A percentile compares a stretch with the other conserved stretches of the same genome.
Conservation (phyloP, 2,329 filamentous ascomycete species). For the Fusarium globosum region DNA sequence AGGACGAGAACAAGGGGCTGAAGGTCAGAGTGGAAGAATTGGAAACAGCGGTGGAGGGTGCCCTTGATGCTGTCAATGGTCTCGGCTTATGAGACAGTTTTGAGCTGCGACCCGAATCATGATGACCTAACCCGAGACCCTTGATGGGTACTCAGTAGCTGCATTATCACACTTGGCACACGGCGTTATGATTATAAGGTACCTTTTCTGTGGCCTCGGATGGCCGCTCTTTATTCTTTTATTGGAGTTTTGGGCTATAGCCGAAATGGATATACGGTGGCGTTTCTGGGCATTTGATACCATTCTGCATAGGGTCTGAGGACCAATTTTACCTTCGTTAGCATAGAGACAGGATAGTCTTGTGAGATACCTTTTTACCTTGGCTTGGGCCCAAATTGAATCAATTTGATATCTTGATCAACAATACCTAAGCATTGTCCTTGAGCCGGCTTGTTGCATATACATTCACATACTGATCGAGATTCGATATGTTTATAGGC, state of each 20-base stretch:
- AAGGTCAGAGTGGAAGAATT: constrained; percentile 69
- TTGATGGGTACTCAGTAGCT: constrained; percentile 12
- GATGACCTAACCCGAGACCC: constrained; percentile 19
- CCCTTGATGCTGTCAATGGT: constrained; percentile 69
- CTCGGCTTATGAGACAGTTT: constrained; percentile 53
- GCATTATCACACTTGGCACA: constrained; percentile 19
- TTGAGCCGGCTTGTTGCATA: neutral
- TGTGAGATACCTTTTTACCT: constrained; percentile 17
- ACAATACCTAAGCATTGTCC: neutral
- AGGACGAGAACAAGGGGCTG: constrained; percentile 70
- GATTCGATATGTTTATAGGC: neutral
- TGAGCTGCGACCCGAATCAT: constrained; percentile 3
- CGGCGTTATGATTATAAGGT: constrained; percentile 18
- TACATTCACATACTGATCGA: neutral
- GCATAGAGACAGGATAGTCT: constrained; percentile 32
- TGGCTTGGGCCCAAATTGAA: constrained; percentile 18
- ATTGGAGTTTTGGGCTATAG: constrained; percentile 34
- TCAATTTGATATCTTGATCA: constrained; percentile 10
- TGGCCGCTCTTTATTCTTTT: constrained; percentile 7
- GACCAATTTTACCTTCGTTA: constrained; percentile 35
- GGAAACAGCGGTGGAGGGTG: constrained; percentile 70
- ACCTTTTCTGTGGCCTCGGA: constrained; percentile 9
- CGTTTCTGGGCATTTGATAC: constrained; percentile 44
- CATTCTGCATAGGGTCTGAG: constrained; percentile 39
- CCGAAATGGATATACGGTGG: constrained; percentile 29